Percentiles rank a stretch among this genome's conserved stretches.
Evolutionary conservation across 2,329 filamentous ascomycete species (phyloP).

Genomic region (Penicillium sp.): DNA sequence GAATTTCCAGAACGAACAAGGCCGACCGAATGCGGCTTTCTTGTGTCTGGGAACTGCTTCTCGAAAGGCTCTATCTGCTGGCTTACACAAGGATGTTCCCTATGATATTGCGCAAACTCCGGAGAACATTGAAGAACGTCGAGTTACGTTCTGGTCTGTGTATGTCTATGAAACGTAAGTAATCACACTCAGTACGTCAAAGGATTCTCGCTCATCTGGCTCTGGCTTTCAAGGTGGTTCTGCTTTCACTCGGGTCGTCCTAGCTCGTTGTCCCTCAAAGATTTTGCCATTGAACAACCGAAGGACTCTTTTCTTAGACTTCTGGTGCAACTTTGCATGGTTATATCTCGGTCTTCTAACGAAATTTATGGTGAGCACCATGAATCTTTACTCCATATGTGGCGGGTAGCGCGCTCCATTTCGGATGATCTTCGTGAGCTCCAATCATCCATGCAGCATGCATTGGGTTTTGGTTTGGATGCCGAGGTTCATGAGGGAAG

Average conservation of each 20-base stretch:
- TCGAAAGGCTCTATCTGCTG: slow-evolving; percentile 45
- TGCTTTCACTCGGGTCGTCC: slow-evolving; percentile 46
- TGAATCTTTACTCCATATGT: slow-evolving; percentile 40
- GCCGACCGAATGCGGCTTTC: slow-evolving; percentile 45
- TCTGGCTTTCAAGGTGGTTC: slow-evolving; percentile 37
- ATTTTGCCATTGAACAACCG: slow-evolving; percentile 37
- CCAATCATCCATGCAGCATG: slow-evolving; percentile 27
- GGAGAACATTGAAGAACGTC: slow-evolving; percentile 39
- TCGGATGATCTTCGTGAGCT: slow-evolving; percentile 29
- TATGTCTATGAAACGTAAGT: slow-evolving; percentile 47
- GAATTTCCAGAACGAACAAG: slow-evolving; percentile 46
- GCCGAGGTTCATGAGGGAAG: slow-evolving; percentile 37
- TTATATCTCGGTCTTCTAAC: slow-evolving; percentile 42
- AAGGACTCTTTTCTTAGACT: slow-evolving; percentile 41
- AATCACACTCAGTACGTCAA: neutral
- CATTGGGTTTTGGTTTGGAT: slow-evolving; percentile 36
- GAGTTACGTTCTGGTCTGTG: slow-evolving; percentile 41
- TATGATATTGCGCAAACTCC: slow-evolving; percentile 28
- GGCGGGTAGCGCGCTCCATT: slow-evolving; percentile 35
- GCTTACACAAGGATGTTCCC: slow-evolving; percentile 44
- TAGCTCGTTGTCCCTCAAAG: slow-evolving; percentile 39
- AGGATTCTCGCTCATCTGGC: neutral
- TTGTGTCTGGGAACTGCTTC: slow-evolving; percentile 42
- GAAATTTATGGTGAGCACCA: slow-evolving; percentile 45
- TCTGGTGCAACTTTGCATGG: slow-evolving; percentile 38